phyloP scores from a whole-genome alignment of 2,329 filamentous ascomycete genomes.

The Nothopassalora personata region DNA sequence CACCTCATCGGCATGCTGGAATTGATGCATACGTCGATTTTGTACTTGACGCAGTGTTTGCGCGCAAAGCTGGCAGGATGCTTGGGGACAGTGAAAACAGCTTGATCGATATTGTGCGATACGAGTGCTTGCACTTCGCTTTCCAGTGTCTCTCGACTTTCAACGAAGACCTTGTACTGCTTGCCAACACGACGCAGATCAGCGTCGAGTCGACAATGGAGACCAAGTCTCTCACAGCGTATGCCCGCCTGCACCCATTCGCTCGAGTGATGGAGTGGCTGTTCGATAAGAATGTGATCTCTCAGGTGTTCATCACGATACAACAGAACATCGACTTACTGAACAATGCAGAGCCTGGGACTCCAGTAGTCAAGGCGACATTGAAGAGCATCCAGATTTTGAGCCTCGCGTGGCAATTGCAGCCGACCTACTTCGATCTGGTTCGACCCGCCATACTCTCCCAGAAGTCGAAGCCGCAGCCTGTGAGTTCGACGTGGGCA shows the following conservation, averaged over 20 bases:
- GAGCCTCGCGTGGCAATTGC: conserved; percentile 74
- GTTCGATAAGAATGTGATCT: conserved; percentile 85
- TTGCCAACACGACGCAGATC: conserved; percentile 73
- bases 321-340: conserved; percentile 71
- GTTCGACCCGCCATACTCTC: conserved; percentile 72
- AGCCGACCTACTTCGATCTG: conserved; percentile 86
- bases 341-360: conserved; percentile 66
- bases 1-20: conserved; percentile 70
- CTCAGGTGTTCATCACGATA: conserved; percentile 69
- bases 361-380: conserved; percentile 74
- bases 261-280: conserved; percentile 96
- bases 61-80: conserved; percentile 45
- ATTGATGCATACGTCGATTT: conserved; percentile 94
- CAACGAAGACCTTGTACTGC: conserved; percentile 86
- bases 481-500: conserved; percentile 71
- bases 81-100: conserved; percentile 64
- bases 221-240: conserved; percentile 68
- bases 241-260: conserved; percentile 86
- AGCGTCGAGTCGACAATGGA: conserved; percentile 69
- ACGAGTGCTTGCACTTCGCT: conserved; percentile 80
- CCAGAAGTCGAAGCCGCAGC: conserved; percentile 54
- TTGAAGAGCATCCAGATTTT: conserved; percentile 79
- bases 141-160: conserved; percentile 74
- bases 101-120: conserved; percentile 54
- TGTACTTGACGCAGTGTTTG: conserved; percentile 66